phyloP scores from a whole-genome alignment of 2,329 filamentous ascomycete genomes.

The Calonectria naviculata region DNA sequence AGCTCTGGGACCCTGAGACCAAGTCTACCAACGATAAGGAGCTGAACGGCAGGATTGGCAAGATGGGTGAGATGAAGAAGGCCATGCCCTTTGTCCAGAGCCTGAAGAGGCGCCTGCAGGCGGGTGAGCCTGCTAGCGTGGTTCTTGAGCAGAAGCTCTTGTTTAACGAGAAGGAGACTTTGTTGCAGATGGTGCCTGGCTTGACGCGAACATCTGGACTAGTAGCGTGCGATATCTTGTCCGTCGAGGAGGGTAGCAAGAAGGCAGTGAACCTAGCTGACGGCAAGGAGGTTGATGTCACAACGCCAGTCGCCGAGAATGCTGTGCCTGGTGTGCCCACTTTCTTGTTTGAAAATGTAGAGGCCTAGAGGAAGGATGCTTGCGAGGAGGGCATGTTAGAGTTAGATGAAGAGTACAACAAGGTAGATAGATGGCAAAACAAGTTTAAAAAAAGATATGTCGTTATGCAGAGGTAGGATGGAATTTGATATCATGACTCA shows the following conservation, averaged over 20 bases:
- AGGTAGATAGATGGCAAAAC: slow-evolving; percentile 6
- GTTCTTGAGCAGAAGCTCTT: slow-evolving; percentile 87
- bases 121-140: slow-evolving; percentile 71
- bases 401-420: slow-evolving; percentile 14
- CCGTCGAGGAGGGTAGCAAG: slow-evolving; percentile 77
- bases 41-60: slow-evolving; percentile 81
- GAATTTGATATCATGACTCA: slow-evolving; percentile 6
- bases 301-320: slow-evolving; percentile 70
- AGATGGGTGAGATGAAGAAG: slow-evolving; percentile 93
- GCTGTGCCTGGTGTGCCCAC: slow-evolving; percentile 86
- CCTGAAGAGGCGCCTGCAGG: slow-evolving; percentile 84
- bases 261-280: slow-evolving; percentile 66
- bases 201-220: slow-evolving; percentile 81
- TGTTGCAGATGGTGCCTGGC: slow-evolving; percentile 82
- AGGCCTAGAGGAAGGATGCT: slow-evolving; percentile 44
- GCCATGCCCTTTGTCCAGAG: slow-evolving; percentile 96
- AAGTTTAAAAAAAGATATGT: background rate
- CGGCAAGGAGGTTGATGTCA: slow-evolving; percentile 66
- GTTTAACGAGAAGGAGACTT: slow-evolving; percentile 84
- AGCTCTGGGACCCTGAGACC: slow-evolving; percentile 72
- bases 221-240: slow-evolving; percentile 77
- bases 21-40: slow-evolving; percentile 82
- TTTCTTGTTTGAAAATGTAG: slow-evolving; percentile 87
- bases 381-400: slow-evolving; percentile 23
- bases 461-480: slow-evolving; percentile 7